Base-by-base conservation (phyloP, 1,284 basidiomycete species). In the Melampsora larici-populina region DNA sequence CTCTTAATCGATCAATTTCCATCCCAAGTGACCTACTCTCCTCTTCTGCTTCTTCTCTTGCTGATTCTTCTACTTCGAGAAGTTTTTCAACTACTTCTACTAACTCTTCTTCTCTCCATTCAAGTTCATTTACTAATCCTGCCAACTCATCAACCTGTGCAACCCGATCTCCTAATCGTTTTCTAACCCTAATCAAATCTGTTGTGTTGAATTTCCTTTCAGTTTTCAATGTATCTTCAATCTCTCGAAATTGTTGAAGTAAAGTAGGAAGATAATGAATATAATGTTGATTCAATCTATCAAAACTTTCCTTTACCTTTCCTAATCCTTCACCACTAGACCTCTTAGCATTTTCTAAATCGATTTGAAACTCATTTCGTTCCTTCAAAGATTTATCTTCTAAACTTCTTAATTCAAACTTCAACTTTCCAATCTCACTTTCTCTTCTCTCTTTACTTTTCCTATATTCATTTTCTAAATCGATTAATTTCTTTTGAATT, bases 401-500 rank as follows among this genome's bases (percentile, higher is more conserved):
- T 58, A 49, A 63, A 21, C 33, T 36, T 9, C 73, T 31, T 33
- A 76, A 51, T 62, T 76, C 64, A 17, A 24, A 29, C 36, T 76
- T 76, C 21, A 76, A 64, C 24, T 36, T 66, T 11, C 31, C 58
- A 33, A 76, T 68, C 58, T 76, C 65, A 43, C 43, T 29, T 15
- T 76, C 49, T 36, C 73, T 51, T 13, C 73, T 46, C n/a, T 67
- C 66, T 55, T 67, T 76, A 48, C 73, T 68, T n/a, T 77, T 77
- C 11, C 63, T 36, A 69, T 77, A 66, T 21, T 69, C 74, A 2
- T 65, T 24, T 36, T 69, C 58, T 36, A 77, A 49, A 48, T 69
- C 66, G n/a, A 55, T 40, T 15, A 77, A 26, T 64, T 77, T 77
- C 8, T n/a, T 33, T 40, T 76, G 73, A 63, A 77, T 33, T 43